Base-by-base conservation (phyloP, 345 rosid species). In the Linum usitatissimum region DNA sequence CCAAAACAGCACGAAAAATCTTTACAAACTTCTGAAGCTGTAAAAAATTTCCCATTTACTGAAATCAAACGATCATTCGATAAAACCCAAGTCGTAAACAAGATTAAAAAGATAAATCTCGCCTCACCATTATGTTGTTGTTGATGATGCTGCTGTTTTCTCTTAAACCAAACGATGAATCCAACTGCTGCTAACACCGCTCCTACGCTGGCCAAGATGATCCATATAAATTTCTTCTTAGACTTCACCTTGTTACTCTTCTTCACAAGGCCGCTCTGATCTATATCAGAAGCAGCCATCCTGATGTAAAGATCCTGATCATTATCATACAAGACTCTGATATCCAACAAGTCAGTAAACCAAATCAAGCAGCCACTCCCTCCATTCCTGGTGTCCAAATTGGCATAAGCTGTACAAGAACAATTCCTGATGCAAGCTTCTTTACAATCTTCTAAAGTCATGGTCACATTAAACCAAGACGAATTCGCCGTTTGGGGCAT, bases 291-390 rank as follows among this genome's bases (percentile, higher is more conserved):
- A 53, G 56, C 18, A 3, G 62, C 15, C 68, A 65, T 56, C 30
- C 56, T 56, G 31, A 71, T 39, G 59, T 51, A 71, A 17, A 67
- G 18, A 59, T 66, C 68, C 23, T 71, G 68, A 9, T 71, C 61
- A 40, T 54, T 31, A 9, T 13, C 55, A 3, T 12, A 48, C 18
- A 59, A 57, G 30, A 56, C 59, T 57, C 66, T 62, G 28, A 66
- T 65, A 57, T 71, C 75, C 49, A 62, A 19, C 31, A 71, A 64
- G 9, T 71, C 53, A 15, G 39, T 61, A 51, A 71, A 63, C 68
- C 75, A 71, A 23, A 63, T 19, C 39, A 66, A 12, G 53, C 71
- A 67, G 9, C 75, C 71, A 53, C 39, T 58, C 17, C 68, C 64
- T 38, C 15, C 51, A 20, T 21, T 21, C 6, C 49, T 42, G 49